Conservation (phyloP, 2,329 filamentous ascomycete genomes). For the Verticillium albo-atrum region DNA sequence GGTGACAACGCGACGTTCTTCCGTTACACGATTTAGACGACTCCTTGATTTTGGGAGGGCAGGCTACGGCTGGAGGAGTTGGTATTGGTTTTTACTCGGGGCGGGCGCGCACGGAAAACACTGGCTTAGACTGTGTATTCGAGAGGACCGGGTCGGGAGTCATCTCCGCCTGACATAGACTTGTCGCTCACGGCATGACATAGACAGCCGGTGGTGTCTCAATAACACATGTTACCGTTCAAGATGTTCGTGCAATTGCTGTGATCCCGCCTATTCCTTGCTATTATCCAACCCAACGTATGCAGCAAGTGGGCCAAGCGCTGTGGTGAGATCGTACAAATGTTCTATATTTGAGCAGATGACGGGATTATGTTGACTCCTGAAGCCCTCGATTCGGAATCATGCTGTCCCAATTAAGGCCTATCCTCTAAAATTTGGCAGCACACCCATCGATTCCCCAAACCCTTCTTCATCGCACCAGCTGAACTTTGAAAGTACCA, state of each 20-base stretch:
- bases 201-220: background rate
- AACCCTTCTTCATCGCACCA: too few species aligned
- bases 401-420: too few species aligned
- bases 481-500: background rate
- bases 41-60: background rate
- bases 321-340: too few species aligned
- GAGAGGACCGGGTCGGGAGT: background rate
- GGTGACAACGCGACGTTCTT: slow-evolving; percentile 55
- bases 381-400: too few species aligned
- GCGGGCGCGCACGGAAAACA: too few species aligned
- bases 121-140: background rate
- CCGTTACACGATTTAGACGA: slow-evolving; percentile 42
- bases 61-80: background rate
- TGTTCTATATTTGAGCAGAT: too few species aligned
- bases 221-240: background rate
- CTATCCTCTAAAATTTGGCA: too few species aligned
- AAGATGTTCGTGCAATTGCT: background rate
- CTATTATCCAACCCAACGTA: too few species aligned
- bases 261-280: too few species aligned
- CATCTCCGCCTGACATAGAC: background rate
- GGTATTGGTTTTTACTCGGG: background rate
- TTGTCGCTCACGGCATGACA: background rate
- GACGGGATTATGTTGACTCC: too few species aligned
- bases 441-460: too few species aligned
- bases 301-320: too few species aligned